Evolutionary conservation across 768 basidiomycete genomes (phyloP), one percentile per base, ranked within the genome.

Genomic region (Mycena indigotica): DNA sequence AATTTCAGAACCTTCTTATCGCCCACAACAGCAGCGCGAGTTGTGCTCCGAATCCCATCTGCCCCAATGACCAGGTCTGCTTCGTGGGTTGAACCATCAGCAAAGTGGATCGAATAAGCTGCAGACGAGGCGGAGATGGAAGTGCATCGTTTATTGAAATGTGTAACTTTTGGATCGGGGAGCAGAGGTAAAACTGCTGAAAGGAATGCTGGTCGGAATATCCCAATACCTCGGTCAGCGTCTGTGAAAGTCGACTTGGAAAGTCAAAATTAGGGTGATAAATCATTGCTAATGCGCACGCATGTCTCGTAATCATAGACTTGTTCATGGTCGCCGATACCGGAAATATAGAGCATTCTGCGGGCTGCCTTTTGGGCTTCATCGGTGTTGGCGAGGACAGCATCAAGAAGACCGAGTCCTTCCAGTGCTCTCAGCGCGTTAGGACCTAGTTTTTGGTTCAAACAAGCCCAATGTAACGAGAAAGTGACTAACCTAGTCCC

Each of bases 151-250:
- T 82, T 84, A 64, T 79, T 74, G 69, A 85, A 81, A 60, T 81
- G 80, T 4, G 75, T 70, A 28, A 67, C 65, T 8, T 69, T 62
- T 0, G 78, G 72, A 57, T 84, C 75, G 1, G 57, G 57, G 24
- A 84, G 50, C 19, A 77, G 69, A 5, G 72, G 72, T 4, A 77
- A 67, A 25, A 85, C 65, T 1, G 80, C 80, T 19, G 82, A 77
- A 4, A 86, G 69, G 58, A 84, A 82, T 5, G 70, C 73, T 4
- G 83, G 80, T 45, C 83, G 75, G 60, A 82, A 80, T 45, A 84
- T 73, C 26, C 75, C 78, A 17, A 83, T 55, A 13, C 78, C 79
- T 16, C 67, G 28, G 38, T 80, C 77, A 28, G 74, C 68, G 4
- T 67, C 63, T 2, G 55, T 62, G 3, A 65, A 65, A 77, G 77